Evolutionary conservation across 176 grass and related monocot species (phyloP).

Genomic region (Cenchrus fungigraminus): DNA sequence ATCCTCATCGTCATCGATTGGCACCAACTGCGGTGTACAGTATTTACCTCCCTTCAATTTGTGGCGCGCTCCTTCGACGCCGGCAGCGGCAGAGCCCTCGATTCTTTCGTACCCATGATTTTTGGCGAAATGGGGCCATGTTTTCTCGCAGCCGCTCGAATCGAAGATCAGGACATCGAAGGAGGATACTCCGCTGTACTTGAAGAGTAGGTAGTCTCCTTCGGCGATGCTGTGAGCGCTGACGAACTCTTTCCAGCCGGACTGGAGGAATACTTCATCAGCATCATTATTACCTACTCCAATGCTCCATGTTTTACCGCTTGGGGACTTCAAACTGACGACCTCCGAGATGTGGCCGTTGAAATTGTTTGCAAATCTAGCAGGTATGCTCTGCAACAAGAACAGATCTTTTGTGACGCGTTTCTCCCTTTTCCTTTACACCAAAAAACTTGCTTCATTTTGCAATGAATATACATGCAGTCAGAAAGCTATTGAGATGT

Average conservation of each 20-base stretch:
- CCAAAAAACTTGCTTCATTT: background rate
- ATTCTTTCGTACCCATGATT: background rate
- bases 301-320: conserved; percentile 36
- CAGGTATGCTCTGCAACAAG: conserved; percentile 33
- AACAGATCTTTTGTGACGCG: background rate
- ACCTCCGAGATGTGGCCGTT: conserved; percentile 42
- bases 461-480: background rate
- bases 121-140: background rate
- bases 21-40: background rate
- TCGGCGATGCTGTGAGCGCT: conserved; percentile 1
- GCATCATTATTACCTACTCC: background rate
- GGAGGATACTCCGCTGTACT: conserved; percentile 39
- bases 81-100: background rate
- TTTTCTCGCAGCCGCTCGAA: conserved; percentile 31
- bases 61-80: background rate
- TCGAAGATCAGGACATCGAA: conserved; percentile 55
- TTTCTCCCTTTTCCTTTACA: background rate
- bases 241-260: conserved; percentile 49
- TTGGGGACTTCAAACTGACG: conserved; percentile 34
- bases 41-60: background rate
- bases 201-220: conserved; percentile 49
- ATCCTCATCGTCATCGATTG: background rate
- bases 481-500: background rate
- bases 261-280: conserved; percentile 14
- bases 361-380: conserved; percentile 49